Evolutionary conservation across 1,139 yeast genomes (phyloP).

Genomic region (Geotrichum cucujoidarum): DNA sequence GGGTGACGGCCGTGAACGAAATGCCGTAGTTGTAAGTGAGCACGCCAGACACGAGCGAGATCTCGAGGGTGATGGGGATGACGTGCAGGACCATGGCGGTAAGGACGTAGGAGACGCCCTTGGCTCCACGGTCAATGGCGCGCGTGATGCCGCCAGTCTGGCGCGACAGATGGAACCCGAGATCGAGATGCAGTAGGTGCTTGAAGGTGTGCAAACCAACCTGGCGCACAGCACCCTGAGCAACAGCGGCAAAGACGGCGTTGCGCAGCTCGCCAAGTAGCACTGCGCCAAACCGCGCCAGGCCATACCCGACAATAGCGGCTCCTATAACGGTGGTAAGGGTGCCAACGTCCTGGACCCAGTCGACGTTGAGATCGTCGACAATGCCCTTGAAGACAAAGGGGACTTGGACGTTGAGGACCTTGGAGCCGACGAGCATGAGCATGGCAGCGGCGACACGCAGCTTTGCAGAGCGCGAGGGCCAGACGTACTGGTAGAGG

Average conservation of each 20-base stretch:
- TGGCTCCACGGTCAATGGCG: constrained; percentile 96
- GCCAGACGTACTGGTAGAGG: constrained; percentile 81
- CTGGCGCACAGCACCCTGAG: constrained; percentile 87
- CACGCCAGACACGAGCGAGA: constrained; percentile 87
- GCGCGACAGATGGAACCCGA: constrained; percentile 81
- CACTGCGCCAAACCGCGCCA: constrained; percentile 91
- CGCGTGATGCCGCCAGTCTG: constrained; percentile 96
- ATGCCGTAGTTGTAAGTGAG: constrained; percentile 87
- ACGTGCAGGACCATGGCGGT: constrained; percentile 97
- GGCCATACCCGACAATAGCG: constrained; percentile 82
- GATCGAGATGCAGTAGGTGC: constrained; percentile 77
- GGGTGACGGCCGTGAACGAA: constrained; percentile 83
- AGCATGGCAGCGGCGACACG: constrained; percentile 74
- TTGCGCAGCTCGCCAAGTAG: constrained; percentile 89
- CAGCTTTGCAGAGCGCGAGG: constrained; percentile 65
- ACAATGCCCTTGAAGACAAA: constrained; percentile 84
- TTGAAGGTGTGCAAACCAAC: constrained; percentile 86
- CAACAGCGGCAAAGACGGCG: constrained; percentile 92
- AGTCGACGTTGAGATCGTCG: constrained; percentile 89
- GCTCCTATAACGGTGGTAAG: constrained; percentile 56
- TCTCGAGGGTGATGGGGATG: constrained; percentile 87
- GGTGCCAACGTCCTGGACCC: constrained; percentile 62
- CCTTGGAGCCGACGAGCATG: constrained; percentile 69
- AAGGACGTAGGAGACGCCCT: constrained; percentile 88
- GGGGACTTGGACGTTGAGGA: constrained; percentile 92